phyloP scores from a whole-genome alignment of 140 eudicot genomes.

The Senecio squalidus region DNA sequence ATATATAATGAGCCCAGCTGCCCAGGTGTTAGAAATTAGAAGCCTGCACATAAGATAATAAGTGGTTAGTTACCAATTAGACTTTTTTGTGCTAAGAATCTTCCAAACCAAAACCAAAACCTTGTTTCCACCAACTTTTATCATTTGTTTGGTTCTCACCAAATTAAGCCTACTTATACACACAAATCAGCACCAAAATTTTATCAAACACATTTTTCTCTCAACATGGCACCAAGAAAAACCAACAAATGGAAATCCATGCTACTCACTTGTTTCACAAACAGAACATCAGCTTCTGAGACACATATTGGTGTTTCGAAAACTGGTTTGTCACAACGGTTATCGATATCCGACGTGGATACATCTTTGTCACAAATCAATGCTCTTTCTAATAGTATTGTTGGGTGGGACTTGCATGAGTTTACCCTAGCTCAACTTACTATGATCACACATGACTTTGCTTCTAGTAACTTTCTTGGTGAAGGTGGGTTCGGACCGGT shows the following conservation, averaged over 20 bases:
- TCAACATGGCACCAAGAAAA: slow-evolving; percentile 37
- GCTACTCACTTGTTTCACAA: slow-evolving; percentile 26
- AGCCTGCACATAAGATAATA: slow-evolving; percentile 24
- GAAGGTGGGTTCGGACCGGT: slow-evolving; percentile 97
- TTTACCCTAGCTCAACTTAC: slow-evolving; percentile 60
- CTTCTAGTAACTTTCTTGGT: slow-evolving; percentile 58
- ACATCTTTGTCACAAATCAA: slow-evolving; percentile 39
- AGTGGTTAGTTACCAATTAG: slow-evolving; percentile 26
- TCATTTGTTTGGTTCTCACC: slow-evolving; percentile 29
- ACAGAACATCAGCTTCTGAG: slow-evolving; percentile 7
- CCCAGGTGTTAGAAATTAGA: slow-evolving; percentile 10
- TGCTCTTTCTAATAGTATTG: slow-evolving; percentile 53
- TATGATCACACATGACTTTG: slow-evolving; percentile 59
- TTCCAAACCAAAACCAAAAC: slow-evolving; percentile 23
- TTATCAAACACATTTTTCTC: not conserved
- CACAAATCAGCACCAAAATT: slow-evolving; percentile 10
- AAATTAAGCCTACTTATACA: slow-evolving; percentile 32
- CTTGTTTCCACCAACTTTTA: slow-evolving; percentile 32
- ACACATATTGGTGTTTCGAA: slow-evolving; percentile 22
- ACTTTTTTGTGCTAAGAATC: slow-evolving; percentile 31
- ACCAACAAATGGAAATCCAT: slow-evolving; percentile 30
- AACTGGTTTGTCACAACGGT: slow-evolving; percentile 37
- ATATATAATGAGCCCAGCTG: too few species aligned
- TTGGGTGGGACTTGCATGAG: slow-evolving; percentile 64
- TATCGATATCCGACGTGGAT: slow-evolving; percentile 51